Percentiles rank a stretch among this genome's conserved stretches.
These are phyloP conservation scores for Quaeritorhiza haematococci DNA, from an alignment of 371 early-diverging fungal genomes.

Conservation along the genomic window DNA sequence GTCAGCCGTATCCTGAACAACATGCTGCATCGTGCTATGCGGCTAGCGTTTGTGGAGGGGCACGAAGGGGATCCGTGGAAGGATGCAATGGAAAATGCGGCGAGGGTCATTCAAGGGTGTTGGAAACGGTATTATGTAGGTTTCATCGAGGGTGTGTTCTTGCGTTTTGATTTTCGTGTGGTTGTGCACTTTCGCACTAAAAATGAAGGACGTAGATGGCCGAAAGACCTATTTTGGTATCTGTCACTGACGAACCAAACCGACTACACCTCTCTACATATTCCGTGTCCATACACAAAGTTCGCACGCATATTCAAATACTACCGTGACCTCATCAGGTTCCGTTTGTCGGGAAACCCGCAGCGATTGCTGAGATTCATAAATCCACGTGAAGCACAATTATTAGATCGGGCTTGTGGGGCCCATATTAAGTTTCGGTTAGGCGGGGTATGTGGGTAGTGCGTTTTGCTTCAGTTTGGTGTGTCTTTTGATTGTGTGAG, in stretches of 20 bases:
- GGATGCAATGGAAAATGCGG: neutral
- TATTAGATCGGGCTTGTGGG: constrained; percentile 37
- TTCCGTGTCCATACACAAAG: too few species aligned
- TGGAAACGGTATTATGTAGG: neutral
- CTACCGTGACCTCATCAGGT: constrained; percentile 39
- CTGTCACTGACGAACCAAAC: too few species aligned
- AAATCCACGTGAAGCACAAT: constrained; percentile 44
- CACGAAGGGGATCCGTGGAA: too few species aligned
- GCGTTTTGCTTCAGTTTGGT: neutral
- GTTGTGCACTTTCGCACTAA: neutral
- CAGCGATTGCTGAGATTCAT: constrained; percentile 36
- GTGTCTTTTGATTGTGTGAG: too few species aligned
- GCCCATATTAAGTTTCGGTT: constrained; percentile 47
- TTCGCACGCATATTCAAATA: too few species aligned
- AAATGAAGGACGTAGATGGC: neutral
- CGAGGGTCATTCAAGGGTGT: neutral
- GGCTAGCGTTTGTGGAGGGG: too few species aligned
- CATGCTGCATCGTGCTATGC: too few species aligned
- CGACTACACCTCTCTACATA: too few species aligned
- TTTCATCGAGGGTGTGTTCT: neutral
- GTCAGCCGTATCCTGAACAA: too few species aligned
- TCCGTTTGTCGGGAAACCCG: constrained; percentile 38
- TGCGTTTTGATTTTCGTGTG: neutral
- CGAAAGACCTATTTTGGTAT: neutral
- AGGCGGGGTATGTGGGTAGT: constrained; percentile 32